Evolutionary conservation across 169 alveolate species (phyloP).

Genomic region (Plasmodium knowlesi): DNA sequence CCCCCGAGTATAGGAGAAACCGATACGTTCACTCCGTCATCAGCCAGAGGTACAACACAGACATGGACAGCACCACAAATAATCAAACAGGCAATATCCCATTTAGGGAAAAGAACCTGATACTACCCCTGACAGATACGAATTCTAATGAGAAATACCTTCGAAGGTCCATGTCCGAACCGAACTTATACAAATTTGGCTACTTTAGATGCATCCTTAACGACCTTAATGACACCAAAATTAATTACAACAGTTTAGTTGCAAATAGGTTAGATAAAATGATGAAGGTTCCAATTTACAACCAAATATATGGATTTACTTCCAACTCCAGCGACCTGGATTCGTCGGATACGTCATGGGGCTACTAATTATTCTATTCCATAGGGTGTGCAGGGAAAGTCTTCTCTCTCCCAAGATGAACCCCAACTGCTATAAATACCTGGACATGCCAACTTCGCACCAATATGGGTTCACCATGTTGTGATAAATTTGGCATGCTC

Average conservation of each 20-base stretch:
- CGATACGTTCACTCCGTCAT: not conserved
- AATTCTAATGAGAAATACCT: constrained; percentile 39
- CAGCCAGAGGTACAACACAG: not conserved
- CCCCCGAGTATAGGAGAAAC: not conserved
- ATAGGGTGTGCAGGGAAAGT: not conserved
- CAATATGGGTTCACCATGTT: not conserved
- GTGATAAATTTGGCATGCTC: not conserved
- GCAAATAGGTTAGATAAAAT: constrained; percentile 34
- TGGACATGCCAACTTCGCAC: not conserved
- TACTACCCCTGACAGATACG: constrained; percentile 49
- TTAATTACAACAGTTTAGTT: constrained; percentile 36
- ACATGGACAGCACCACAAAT: not conserved
- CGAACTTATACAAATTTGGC: constrained; percentile 44
- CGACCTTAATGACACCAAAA: not conserved
- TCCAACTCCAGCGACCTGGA: constrained; percentile 19
- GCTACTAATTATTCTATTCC: not conserved
- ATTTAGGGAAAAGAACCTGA: constrained; percentile 19
- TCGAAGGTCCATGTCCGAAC: constrained; percentile 73
- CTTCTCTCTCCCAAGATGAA: not conserved
- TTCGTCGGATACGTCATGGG: constrained; percentile 22
- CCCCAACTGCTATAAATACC: not conserved
- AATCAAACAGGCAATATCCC: not conserved
- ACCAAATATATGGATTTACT: constrained; percentile 60
- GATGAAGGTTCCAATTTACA: constrained; percentile 34
- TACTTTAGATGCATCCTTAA: constrained; percentile 10